These are phyloP conservation scores for Colletotrichum liaoningense DNA, from an alignment of 2,329 filamentous ascomycete species.

Conservation along the genomic window DNA sequence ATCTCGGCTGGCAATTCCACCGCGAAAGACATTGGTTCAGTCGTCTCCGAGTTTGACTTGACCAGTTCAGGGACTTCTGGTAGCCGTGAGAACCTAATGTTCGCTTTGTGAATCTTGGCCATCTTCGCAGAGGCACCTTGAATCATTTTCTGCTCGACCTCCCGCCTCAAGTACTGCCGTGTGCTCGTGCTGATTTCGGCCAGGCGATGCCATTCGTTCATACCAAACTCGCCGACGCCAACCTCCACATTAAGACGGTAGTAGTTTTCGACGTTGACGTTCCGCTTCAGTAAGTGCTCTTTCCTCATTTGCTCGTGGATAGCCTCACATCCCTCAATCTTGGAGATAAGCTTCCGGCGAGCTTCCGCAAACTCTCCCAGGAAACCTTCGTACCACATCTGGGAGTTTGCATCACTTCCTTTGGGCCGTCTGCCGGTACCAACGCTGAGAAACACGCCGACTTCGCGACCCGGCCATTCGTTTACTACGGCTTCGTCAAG, in stretches of 20 bases:
- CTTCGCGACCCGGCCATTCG: constrained; percentile 93
- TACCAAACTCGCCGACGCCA: constrained; percentile 95
- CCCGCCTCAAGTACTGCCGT: constrained; percentile 80
- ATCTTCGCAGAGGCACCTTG: constrained; percentile 82
- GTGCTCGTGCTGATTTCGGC: constrained; percentile 96
- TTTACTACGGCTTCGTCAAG: constrained; percentile 92
- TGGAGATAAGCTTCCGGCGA: constrained; percentile 82
- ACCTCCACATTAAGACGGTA: constrained; percentile 97
- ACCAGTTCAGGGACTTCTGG: constrained; percentile 56
- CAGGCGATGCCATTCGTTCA: constrained; percentile 98
- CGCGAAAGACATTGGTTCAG: constrained; percentile 62
- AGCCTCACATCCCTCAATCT: constrained; percentile 94
- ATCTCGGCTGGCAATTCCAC: constrained; percentile 70
- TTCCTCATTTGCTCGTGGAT: constrained; percentile 89
- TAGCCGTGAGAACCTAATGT: constrained; percentile 71
- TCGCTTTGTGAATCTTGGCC: constrained; percentile 84
- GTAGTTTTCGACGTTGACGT: constrained; percentile 90
- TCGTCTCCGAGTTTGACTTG: constrained; percentile 55
- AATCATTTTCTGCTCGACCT: constrained; percentile 81
- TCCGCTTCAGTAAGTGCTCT: constrained; percentile 80
- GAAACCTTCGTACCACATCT: constrained; percentile 95
- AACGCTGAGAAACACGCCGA: constrained; percentile 92
- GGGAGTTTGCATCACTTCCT: constrained; percentile 73
- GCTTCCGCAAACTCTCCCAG: constrained; percentile 94
- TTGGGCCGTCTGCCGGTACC: constrained; percentile 89